A percentile compares a stretch with the other conserved stretches of the same genome.
phyloP scores from a whole-genome alignment of 495 filamentous ascomycete species.

The Venustampulla echinocandica region DNA sequence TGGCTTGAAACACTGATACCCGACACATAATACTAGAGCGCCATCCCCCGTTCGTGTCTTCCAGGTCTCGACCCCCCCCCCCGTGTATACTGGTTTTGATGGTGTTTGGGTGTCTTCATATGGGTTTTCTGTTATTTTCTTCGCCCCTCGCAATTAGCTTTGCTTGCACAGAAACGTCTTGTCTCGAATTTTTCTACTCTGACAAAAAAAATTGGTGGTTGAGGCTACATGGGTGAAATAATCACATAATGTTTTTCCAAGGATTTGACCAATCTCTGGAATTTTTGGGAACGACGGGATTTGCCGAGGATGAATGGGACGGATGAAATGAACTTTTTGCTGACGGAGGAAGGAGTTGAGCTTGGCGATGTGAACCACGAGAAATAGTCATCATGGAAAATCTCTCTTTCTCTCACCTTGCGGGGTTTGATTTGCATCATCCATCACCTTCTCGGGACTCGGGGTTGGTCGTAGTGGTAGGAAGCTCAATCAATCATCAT shows the following conservation, averaged over 20 bases:
- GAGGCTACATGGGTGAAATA: slow-evolving; percentile 13
- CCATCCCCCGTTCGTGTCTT: slow-evolving; percentile 17
- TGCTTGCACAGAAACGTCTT: slow-evolving; percentile 13
- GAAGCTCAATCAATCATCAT: too few relatives aligned
- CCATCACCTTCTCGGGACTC: too few relatives aligned
- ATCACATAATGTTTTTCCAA: slow-evolving; percentile 18
- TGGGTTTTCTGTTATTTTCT: slow-evolving; percentile 16
- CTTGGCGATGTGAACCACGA: too few relatives aligned
- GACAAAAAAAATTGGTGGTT: slow-evolving; percentile 14
- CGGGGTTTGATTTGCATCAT: too few relatives aligned
- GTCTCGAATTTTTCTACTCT: slow-evolving; percentile 1
- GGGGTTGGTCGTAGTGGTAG: too few relatives aligned
- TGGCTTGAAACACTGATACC: slow-evolving; percentile 24
- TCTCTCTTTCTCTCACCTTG: too few relatives aligned
- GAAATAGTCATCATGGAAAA: too few relatives aligned
- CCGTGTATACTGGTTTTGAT: slow-evolving; percentile 14
- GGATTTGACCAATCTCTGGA: background rate
- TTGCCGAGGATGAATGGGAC: too few relatives aligned
- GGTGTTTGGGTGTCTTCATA: slow-evolving; percentile 24
- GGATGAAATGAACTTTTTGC: background rate
- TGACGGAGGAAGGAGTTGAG: background rate
- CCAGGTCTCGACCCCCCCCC: slow-evolving; percentile 21
- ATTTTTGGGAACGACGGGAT: background rate
- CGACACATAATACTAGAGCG: slow-evolving; percentile 21
- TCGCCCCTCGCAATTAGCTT: too few relatives aligned